These are phyloP conservation scores for Saccharomyces hybrid DNA, from an alignment of 1,139 yeast species.

Conservation along the genomic window DNA sequence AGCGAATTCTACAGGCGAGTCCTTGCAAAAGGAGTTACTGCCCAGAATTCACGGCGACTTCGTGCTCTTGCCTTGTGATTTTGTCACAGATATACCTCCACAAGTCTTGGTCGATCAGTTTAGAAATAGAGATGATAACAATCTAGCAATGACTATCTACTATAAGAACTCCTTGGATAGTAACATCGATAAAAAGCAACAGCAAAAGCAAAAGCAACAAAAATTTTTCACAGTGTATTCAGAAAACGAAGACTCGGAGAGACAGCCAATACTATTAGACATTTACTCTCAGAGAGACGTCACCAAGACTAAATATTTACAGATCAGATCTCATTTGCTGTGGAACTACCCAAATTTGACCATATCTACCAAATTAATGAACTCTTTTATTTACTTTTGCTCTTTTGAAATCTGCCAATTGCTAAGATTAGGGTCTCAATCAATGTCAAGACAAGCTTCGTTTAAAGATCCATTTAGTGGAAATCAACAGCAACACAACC, in stretches of 20 bases:
- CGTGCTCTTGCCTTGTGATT: slow-evolving; percentile 85
- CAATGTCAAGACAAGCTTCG: not conserved
- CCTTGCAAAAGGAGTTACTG: slow-evolving; percentile 44
- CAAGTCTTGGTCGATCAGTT: slow-evolving; percentile 79
- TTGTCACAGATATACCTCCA: slow-evolving; percentile 86
- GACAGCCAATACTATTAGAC: slow-evolving; percentile 51
- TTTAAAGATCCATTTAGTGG: slow-evolving; percentile 1
- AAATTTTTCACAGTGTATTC: slow-evolving; percentile 49
- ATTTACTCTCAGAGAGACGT: slow-evolving; percentile 56
- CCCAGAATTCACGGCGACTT: slow-evolving; percentile 44
- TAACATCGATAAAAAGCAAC: slow-evolving; percentile 60
- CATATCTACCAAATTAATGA: slow-evolving; percentile 66
- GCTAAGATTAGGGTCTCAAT: slow-evolving; percentile 17
- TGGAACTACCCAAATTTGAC: slow-evolving; percentile 80
- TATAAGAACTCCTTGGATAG: slow-evolving; percentile 64
- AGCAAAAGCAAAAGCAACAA: slow-evolving; percentile 43
- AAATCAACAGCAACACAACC: not conserved
- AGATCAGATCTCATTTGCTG: slow-evolving; percentile 74
- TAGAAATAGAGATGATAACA: slow-evolving; percentile 57
- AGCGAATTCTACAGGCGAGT: slow-evolving; percentile 53
- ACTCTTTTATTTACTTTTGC: slow-evolving; percentile 74
- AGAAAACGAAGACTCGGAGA: slow-evolving; percentile 41
- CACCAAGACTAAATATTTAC: slow-evolving; percentile 58
- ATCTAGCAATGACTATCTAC: slow-evolving; percentile 63
- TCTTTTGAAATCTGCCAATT: slow-evolving; percentile 45